These are phyloP conservation scores for Symbiodinium pilosum DNA, from an alignment of 73 alveolate species.

Conservation along the genomic window DNA sequence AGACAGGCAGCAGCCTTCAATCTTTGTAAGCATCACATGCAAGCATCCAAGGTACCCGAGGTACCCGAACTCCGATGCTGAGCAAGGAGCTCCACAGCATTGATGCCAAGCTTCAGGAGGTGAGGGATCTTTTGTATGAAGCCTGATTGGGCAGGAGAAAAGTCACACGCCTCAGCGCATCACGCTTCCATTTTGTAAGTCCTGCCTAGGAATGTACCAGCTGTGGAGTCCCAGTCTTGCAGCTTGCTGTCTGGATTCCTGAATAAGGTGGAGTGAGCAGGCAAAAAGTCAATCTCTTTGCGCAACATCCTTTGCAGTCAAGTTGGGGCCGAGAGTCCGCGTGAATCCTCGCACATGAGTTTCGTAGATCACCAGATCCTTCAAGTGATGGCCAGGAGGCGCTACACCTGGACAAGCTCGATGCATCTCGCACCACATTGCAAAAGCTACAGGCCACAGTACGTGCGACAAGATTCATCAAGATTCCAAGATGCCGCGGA, in stretches of 20 bases:
- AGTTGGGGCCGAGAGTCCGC: slow-evolving; percentile 40
- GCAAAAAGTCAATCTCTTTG: too few species aligned
- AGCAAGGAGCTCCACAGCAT: slow-evolving; percentile 56
- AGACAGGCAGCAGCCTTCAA: slow-evolving; percentile 74
- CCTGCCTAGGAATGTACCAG: slow-evolving; percentile 78
- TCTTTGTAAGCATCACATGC: not conserved
- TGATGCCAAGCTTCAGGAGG: slow-evolving; percentile 66
- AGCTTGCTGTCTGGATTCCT: slow-evolving; percentile 94
- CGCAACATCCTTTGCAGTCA: too few species aligned
- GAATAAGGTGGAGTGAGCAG: too few species aligned
- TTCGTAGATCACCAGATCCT: slow-evolving; percentile 88
- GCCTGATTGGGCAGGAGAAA: slow-evolving; percentile 10
- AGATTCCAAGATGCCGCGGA: too few species aligned
- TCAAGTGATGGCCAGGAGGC: slow-evolving; percentile 78
- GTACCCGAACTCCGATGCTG: not conserved
- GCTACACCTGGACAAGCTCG: not conserved
- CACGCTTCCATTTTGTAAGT: not conserved
- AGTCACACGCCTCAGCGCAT: not conserved
- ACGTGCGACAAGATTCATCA: too few species aligned
- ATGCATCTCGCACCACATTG: too few species aligned
- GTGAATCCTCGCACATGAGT: slow-evolving; percentile 92
- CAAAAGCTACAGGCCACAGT: too few species aligned
- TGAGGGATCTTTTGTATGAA: slow-evolving; percentile 90
- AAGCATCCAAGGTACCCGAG: not conserved
- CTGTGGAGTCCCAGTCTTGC: slow-evolving; percentile 75